These are phyloP conservation scores for Oenanthe javanica DNA, from an alignment of 140 eudicot species.

Conservation along the genomic window DNA sequence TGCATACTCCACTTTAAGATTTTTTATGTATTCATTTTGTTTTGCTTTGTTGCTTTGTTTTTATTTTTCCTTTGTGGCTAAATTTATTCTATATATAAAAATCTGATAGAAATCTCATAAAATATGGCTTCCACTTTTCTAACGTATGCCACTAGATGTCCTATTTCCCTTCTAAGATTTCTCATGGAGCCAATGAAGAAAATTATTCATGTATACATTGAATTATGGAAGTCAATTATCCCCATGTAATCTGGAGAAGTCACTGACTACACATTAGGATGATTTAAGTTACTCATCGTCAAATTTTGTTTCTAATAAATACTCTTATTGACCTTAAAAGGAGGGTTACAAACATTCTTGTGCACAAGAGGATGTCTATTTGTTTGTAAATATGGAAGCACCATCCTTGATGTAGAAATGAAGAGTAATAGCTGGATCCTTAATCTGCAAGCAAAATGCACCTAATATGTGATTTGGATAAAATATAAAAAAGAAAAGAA, in stretches of 20 bases:
- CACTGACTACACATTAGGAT: background rate
- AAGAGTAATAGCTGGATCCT: background rate
- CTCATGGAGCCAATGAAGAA: background rate
- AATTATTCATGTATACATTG: background rate
- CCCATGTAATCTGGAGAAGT: background rate
- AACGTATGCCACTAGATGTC: background rate
- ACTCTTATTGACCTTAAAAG: background rate
- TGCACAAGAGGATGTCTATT: background rate
- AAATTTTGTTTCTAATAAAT: background rate
- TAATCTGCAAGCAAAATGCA: too few species aligned
- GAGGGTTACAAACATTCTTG: background rate
- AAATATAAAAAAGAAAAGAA: too few species aligned
- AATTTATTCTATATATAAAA: background rate
- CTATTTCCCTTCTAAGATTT: background rate
- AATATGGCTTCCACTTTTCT: background rate
- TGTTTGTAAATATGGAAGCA: background rate
- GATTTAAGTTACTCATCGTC: background rate
- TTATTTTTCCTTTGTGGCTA: background rate
- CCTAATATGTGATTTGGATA: too few species aligned
- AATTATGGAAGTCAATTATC: background rate
- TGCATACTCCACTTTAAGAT: background rate
- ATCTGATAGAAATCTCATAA: background rate
- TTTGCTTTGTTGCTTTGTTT: background rate
- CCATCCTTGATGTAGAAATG: background rate
- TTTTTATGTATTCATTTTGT: background rate